phyloP scores from a whole-genome alignment of 1,284 basidiomycete genomes.

The Porogramme epimiltina region DNA sequence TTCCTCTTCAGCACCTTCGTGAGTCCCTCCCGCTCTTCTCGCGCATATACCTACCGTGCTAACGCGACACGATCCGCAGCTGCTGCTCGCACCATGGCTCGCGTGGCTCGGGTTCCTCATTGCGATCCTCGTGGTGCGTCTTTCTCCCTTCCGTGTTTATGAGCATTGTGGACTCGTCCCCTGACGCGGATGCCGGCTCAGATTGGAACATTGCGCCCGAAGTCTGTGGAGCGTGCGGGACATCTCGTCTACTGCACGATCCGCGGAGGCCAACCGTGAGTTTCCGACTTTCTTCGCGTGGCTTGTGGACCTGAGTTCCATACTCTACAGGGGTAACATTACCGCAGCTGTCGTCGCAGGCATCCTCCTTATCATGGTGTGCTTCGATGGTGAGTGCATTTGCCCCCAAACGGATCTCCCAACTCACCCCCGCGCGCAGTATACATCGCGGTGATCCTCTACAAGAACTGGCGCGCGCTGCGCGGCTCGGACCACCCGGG shows the following conservation, averaged over 20 bases:
- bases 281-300: no score
- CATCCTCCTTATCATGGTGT: conserved; percentile 18
- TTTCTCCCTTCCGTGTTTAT: background rate
- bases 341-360: conserved; percentile 15
- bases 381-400: conserved; percentile 12
- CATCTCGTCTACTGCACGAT: conserved; percentile 26
- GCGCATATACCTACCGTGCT: background rate
- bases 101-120: conserved; percentile 20
- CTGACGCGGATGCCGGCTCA: background rate
- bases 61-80: conserved; percentile 1
- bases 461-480: conserved; percentile 25
- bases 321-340: conserved; percentile 17
- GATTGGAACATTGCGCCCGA: conserved; percentile 16
- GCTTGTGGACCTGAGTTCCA: no score
- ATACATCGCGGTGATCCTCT: conserved; percentile 16
- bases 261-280: background rate
- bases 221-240: conserved; percentile 9
- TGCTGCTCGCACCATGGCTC: conserved; percentile 16
- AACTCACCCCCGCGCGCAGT: conserved; percentile 1
- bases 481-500: conserved; percentile 18
- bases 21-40: background rate
- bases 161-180: background rate
- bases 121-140: conserved; percentile 20
- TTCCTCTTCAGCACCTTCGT: conserved; percentile 11
- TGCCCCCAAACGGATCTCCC: no score